Percentiles rank a stretch among this genome's conserved stretches.
phyloP scores from a whole-genome alignment of 805 yeast species.

The Blastobotrys terrestris region DNA sequence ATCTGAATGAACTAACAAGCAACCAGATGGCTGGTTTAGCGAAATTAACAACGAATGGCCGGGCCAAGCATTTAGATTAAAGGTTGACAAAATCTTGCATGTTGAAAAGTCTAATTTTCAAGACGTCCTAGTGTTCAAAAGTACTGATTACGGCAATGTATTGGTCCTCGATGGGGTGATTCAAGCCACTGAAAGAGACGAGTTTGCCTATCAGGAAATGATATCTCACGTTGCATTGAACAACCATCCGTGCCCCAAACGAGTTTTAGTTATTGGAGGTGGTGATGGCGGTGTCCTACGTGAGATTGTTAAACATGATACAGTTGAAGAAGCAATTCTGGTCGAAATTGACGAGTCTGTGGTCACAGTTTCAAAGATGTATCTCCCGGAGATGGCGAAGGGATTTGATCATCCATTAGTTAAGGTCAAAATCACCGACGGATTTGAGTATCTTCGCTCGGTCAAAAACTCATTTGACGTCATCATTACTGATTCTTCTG shows the following conservation, averaged over 20 bases:
- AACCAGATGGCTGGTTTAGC: constrained; percentile 86
- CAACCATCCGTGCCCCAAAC: constrained; percentile 92
- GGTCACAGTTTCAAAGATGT: constrained; percentile 77
- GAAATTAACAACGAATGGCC: constrained; percentile 97
- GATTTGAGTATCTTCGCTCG: constrained; percentile 88
- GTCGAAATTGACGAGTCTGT: constrained; percentile 96
- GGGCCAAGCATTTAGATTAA: constrained; percentile 92
- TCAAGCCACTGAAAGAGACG: constrained; percentile 96
- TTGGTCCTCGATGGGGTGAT: constrained; percentile 91
- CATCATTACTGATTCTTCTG: constrained; percentile 94
- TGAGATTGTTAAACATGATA: constrained; percentile 84
- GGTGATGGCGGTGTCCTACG: constrained; percentile 99
- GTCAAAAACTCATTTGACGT: constrained; percentile 86
- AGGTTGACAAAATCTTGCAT: constrained; percentile 80
- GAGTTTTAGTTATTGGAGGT: constrained; percentile 93
- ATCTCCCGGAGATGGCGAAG: constrained; percentile 79
- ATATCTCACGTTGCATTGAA: constrained; percentile 88
- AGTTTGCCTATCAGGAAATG: constrained; percentile 93
- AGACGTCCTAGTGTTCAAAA: constrained; percentile 84
- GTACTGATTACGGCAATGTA: constrained; percentile 92
- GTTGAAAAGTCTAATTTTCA: constrained; percentile 84
- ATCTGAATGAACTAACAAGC: no score
- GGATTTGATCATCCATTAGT: constrained; percentile 86
- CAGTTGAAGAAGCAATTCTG: constrained; percentile 81
- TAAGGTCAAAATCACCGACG: constrained; percentile 88